Base-by-base conservation (phyloP, 192 early-diverging fungal species). In the Backusella circina region DNA sequence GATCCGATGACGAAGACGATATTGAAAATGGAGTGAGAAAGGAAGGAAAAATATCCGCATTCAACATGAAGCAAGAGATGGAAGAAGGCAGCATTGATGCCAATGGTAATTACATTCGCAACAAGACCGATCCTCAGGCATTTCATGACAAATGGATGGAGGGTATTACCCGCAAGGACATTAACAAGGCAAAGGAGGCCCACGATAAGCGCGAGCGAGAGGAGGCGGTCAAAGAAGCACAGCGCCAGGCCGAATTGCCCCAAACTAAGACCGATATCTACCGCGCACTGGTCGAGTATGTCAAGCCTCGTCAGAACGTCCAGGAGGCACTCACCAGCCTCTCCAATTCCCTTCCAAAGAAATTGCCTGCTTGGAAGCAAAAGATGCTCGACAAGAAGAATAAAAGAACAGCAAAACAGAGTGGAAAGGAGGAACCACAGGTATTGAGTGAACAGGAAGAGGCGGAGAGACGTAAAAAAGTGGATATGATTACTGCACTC, bases 21-120 rank as follows among this genome's bases (percentile, higher is more conserved):
- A 89, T 87, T 6, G 87, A 91, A 75, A 67, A 76, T 30, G 77
- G 75, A 51, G 51, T 38, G 30, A 74, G 66, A 26, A 75, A 75
- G 41, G 74, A 30, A 69, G 84, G 87, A 10, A 84, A 86, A 67
- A 82, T 94, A 15, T 88, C 90, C 72, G 91, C 91, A 1, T 94
- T 94, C 71, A 89, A 92, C 70, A 94, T 95, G 91, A 85, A 85
- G n/a, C 80, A 87, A 9, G 93, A 94, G 18, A 61, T 95, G 71
- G 89, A 91, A 50, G 91, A 92, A 70, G 90, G 90, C 36, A 88
- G 90, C 7, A 90, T 93, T 72, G 90, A 93, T 65, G 83, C 84
- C 12, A 65, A 86, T 1, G 91, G 94, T 0, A 90, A 92, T 50
- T 98, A 92, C 84, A 80, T 90, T 23, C 90, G 91, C 31, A 85